Base-by-base conservation (phyloP, 2,329 filamentous ascomycete genomes). In the Coniochaeta sp. region DNA sequence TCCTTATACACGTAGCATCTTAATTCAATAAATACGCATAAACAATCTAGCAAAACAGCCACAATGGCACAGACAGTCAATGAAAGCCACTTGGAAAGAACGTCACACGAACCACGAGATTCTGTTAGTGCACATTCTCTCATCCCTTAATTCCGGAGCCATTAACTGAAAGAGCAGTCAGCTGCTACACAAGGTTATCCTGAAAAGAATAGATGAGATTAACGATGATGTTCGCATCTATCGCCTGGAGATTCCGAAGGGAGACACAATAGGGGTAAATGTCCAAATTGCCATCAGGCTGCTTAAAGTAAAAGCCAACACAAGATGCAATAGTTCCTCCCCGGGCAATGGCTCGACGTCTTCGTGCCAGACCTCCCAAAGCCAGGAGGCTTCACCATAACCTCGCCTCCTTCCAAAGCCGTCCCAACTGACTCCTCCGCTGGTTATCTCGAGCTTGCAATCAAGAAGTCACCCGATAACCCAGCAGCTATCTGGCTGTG, bases 331-430 rank as follows among this genome's bases (percentile, higher is more conserved):
- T 72, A 89, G 81, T 96, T 95, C 74, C 79, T 86, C 6, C 85
- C 92, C 6, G 92, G 92, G 59, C 92, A 96, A 78, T 96, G 91
- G 90, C 81, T 96, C 60, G 92, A 96, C 71, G 87, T 91, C 7
- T 88, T 89, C 71, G 82, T 91, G 59, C 91, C 92, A 1, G 78
- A 77, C 40, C 75, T 90, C 52, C 68, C 81, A 50, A 86, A 88
- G 70, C 87, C 90, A 3, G 92, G 92, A 36, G 92, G 92, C 61
- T 96, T 96, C 77, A 96, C 91, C 47, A 89, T 96, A 64, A 93
- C 91, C 7, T 95, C 90, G 1, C 77, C 88, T 0, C 91, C 91
- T 0, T 81, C 80, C 47, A 75, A 79, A 59, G 81, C 84, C 3
- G 62, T 72, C 24, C 62, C 70, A 56, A 65, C 62, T 14, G 36